Percentiles rank a stretch among this genome's conserved stretches.
These are phyloP conservation scores for Zizania palustris DNA, from an alignment of 202 grass and related monocot species.

Conservation along the genomic window DNA sequence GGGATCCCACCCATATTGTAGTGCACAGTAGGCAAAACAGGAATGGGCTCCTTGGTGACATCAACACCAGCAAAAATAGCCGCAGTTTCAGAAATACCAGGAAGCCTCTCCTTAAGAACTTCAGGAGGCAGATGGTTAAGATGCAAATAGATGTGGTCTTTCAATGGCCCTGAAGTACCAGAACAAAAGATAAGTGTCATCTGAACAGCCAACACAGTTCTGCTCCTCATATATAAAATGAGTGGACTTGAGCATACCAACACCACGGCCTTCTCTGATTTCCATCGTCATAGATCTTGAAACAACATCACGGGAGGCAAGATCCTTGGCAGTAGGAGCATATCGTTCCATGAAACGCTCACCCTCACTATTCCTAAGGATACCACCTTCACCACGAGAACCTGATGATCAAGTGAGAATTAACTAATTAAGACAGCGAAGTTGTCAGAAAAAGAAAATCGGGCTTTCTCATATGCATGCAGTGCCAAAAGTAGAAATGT, in stretches of 20 bases:
- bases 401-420: conserved; percentile 42
- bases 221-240: neutral
- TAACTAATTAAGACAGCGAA: neutral
- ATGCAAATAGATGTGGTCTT: conserved; percentile 65
- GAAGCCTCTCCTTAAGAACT: conserved; percentile 74
- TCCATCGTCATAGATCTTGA: conserved; percentile 78
- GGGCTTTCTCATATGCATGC: neutral
- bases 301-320: conserved; percentile 74
- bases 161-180: conserved; percentile 51
- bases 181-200: conserved; percentile 21
- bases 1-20: conserved; percentile 85
- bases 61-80: conserved; percentile 78
- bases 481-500: neutral
- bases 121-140: conserved; percentile 67
- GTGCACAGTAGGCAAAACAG: conserved; percentile 76
- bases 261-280: conserved; percentile 72
- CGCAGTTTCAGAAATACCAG: conserved; percentile 76
- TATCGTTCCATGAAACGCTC: conserved; percentile 74
- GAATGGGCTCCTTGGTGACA: conserved; percentile 75
- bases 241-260: conserved; percentile 41
- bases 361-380: conserved; percentile 71
- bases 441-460: conserved; percentile 9
- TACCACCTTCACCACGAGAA: conserved; percentile 76
- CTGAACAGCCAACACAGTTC: neutral
- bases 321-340: conserved; percentile 73